A percentile compares a stretch with the other conserved stretches of the same genome.
phyloP scores from a whole-genome alignment of 1,284 basidiomycete genomes.

The Apiotrichum brassicae region DNA sequence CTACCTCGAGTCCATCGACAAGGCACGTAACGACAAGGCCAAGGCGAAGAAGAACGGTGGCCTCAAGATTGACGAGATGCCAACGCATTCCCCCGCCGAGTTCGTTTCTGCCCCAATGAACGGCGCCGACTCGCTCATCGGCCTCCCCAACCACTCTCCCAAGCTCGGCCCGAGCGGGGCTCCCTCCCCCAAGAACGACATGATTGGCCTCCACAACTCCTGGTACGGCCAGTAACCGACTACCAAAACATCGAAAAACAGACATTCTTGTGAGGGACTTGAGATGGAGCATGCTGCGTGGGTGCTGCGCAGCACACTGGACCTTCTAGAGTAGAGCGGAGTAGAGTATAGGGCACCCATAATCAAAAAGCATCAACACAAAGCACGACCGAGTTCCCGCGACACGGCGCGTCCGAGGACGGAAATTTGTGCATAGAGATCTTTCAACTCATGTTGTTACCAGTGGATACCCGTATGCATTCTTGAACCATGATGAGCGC shows the following conservation, averaged over 20 bases:
- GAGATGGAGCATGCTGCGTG: too few relatives aligned
- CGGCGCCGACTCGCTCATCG: conserved; percentile 45
- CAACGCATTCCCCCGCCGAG: conserved; percentile 23
- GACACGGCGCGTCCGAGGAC: neutral
- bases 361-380: neutral
- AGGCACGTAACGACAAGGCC: conserved; percentile 74
- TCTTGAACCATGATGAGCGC: too few relatives aligned
- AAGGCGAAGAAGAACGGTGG: conserved; percentile 52
- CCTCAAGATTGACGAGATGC: conserved; percentile 17
- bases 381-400: neutral
- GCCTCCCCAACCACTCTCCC: conserved; percentile 46
- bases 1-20: conserved; percentile 74
- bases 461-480: conserved; percentile 4
- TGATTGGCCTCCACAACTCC: conserved; percentile 48
- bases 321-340: too few relatives aligned
- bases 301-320: too few relatives aligned
- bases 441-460: conserved; percentile 4
- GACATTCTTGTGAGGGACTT: too few relatives aligned
- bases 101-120: conserved; percentile 43
- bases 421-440: conserved; percentile 3
- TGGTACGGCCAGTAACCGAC: conserved; percentile 27
- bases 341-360: neutral
- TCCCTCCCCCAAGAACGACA: conserved; percentile 38
- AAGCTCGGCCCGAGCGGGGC: conserved; percentile 37
- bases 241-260: neutral